Percentiles rank a stretch among this genome's conserved stretches.
These are phyloP conservation scores for Marasmius oreades DNA, from an alignment of 1,284 basidiomycete genomes.

Conservation along the genomic window DNA sequence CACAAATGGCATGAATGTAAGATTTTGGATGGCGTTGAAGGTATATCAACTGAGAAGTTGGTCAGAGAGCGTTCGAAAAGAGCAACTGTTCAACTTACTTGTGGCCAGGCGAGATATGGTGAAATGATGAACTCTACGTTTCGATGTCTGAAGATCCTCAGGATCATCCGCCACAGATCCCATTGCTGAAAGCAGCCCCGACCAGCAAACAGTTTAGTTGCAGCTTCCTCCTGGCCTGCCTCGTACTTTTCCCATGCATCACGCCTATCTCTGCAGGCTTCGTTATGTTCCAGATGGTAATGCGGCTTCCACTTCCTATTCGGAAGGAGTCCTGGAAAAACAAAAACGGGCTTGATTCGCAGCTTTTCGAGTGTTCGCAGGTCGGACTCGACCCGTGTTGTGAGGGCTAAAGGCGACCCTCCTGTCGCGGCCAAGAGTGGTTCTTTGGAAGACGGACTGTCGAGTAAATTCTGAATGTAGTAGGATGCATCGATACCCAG, in stretches of 20 bases:
- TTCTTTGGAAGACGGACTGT: slow-evolving; percentile 76
- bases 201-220: slow-evolving; percentile 79
- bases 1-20: slow-evolving; percentile 95
- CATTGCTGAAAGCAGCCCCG: slow-evolving; percentile 64
- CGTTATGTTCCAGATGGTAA: slow-evolving; percentile 58
- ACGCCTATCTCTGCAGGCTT: slow-evolving; percentile 71
- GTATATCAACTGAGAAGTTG: slow-evolving; percentile 75
- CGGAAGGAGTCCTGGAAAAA: slow-evolving; percentile 84
- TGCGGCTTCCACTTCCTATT: slow-evolving; percentile 64
- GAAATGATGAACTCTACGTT: slow-evolving; percentile 97
- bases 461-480: slow-evolving; percentile 82
- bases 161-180: slow-evolving; percentile 90
- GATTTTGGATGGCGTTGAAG: slow-evolving; percentile 90
- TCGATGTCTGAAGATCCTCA: slow-evolving; percentile 91
- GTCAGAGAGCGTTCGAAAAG: slow-evolving; percentile 2
- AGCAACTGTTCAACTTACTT: slow-evolving; percentile 49
- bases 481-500: slow-evolving; percentile 96
- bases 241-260: slow-evolving; percentile 93
- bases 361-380: slow-evolving; percentile 87
- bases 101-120: slow-evolving; percentile 92
- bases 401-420: slow-evolving; percentile 85
- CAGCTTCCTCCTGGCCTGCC: slow-evolving; percentile 81
- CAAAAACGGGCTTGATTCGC: slow-evolving; percentile 96
- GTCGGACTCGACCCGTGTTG: slow-evolving; percentile 87
- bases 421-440: slow-evolving; percentile 93